Evolutionary conservation across 805 yeast genomes (phyloP), one percentile per base, ranked within the genome.

Genomic region (Candida manassasensis): DNA sequence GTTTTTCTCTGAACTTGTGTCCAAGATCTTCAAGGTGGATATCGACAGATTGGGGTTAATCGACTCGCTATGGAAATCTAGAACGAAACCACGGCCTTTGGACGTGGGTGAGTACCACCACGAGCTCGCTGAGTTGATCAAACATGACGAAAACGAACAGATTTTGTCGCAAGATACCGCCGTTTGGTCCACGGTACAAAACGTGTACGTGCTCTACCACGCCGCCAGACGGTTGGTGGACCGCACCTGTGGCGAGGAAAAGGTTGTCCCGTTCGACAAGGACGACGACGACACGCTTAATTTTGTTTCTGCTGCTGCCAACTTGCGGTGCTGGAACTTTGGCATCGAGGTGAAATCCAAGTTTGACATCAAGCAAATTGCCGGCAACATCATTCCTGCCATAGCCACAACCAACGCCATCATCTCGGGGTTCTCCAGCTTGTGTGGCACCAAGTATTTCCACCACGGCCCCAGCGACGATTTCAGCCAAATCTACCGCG

Each of bases 321-420:
- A 88, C 49, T 67, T 89, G 32, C 70, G 96, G 44, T 80, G 90
- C 0, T 52, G 50, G 32, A 71, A 84, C 2, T 90, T 89, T 52
- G 66, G 70, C 16, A 88, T 89, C 38, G 84, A 79, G 21, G 46
- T 67, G 34, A 81, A 83, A 52, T 71, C 93, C 3, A 81, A 84
- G 40, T 93, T 94, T 53, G 95, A 87, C 41, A 76, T 84, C 42
- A 93, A 93, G 55, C 94, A 84, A 50, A 88, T 90, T 44, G 98
- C 98, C 0, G 99, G 99, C 4, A 93, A 90, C 57, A 93, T 93
- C 49, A 93, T 93, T 27, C 98, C 99, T 0, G 98, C 98, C 0
- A 89, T 94, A 47, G 97, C 98, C 4, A 93, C 98, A 2, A 90
- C 97, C 3, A 93, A 93, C 57, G 97, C 98, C 1, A 81, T 93